A percentile compares a stretch with the other conserved stretches of the same genome.
phyloP scores from a whole-genome alignment of 495 filamentous ascomycete genomes.

The Lichenothelia convexa region DNA sequence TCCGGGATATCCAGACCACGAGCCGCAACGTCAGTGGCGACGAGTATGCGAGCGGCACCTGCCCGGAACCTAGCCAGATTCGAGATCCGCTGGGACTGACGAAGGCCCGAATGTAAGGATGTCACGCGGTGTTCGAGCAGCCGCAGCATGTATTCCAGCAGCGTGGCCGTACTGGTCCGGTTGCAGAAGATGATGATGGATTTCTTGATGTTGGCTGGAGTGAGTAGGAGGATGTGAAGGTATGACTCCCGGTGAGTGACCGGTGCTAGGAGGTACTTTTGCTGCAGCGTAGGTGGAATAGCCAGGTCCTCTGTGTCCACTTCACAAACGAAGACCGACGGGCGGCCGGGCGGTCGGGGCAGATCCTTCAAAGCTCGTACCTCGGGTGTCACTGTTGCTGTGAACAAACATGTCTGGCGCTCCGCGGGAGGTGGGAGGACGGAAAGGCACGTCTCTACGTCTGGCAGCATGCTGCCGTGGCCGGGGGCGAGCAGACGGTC shows the following conservation, averaged over 20 bases:
- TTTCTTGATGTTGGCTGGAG: conserved; percentile 52
- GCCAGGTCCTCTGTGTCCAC: conserved; percentile 55
- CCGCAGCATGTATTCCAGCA: conserved; percentile 70
- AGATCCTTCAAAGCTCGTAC: conserved; percentile 64
- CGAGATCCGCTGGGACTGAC: conserved; percentile 61
- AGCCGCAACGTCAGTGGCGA: conserved; percentile 93
- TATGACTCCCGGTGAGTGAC: conserved; percentile 85
- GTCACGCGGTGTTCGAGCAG: conserved; percentile 80
- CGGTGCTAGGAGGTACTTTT: conserved; percentile 72
- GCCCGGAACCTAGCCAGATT: conserved; percentile 88
- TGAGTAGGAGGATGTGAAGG: conserved; percentile 74
- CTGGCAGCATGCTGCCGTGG: conserved; percentile 74
- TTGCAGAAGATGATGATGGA: conserved; percentile 90
- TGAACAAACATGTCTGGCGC: conserved; percentile 89
- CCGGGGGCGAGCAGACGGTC: conserved; percentile 62
- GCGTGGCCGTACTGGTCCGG: conserved; percentile 68
- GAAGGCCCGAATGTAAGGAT: conserved; percentile 67
- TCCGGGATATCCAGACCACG: conserved; percentile 90
- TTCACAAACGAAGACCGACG: conserved; percentile 74
- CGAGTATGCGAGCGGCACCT: conserved; percentile 70
- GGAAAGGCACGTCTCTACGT: conserved; percentile 72
- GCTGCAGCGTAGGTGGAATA: conserved; percentile 61
- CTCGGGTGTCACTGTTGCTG: conserved; percentile 87
- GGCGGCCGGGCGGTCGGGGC: conserved; percentile 43
- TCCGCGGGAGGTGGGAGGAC: conserved; percentile 52